A percentile compares a stretch with the other conserved stretches of the same genome.
Conservation (phyloP, 768 basidiomycete genomes). For the Phaffia australis region DNA sequence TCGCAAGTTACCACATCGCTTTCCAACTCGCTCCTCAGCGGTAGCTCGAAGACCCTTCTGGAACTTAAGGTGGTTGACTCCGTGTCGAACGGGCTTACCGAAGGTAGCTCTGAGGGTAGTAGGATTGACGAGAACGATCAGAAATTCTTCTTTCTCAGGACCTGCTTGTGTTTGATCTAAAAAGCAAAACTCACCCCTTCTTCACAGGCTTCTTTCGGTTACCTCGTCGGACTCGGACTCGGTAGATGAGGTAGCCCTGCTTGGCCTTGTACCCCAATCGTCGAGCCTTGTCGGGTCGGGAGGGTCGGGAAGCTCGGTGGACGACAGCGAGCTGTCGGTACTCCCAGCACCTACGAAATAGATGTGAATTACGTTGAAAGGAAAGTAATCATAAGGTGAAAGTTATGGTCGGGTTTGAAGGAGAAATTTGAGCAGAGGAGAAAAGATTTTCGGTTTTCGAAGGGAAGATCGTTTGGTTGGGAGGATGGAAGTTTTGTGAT, state of each 20-base stretch:
- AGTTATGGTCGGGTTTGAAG: not conserved
- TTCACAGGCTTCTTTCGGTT: constrained; percentile 98
- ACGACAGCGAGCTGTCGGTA: constrained; percentile 97
- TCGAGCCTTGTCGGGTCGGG: constrained; percentile 97
- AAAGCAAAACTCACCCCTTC: constrained; percentile 57
- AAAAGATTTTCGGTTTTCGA: not conserved
- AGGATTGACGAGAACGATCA: not conserved
- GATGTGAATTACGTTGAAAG: not conserved
- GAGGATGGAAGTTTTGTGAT: too few species aligned
- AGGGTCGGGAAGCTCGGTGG: constrained; percentile 94
- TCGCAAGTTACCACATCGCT: constrained; percentile 87
- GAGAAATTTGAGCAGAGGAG: not conserved
- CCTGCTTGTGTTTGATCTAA: not conserved
- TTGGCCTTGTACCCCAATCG: constrained; percentile 99
- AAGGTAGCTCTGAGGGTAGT: constrained; percentile 75
- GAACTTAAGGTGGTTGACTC: constrained; percentile 98
- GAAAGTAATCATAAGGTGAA: not conserved
- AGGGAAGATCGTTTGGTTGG: not conserved
- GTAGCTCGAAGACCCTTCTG: constrained; percentile 84
- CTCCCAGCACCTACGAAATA: constrained; percentile 71
- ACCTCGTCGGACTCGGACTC: constrained; percentile 90
- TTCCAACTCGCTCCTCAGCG: constrained; percentile 96
- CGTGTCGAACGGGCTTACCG: constrained; percentile 98
- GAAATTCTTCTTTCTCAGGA: too few species aligned
- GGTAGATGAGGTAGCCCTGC: constrained; percentile 98